Evolutionary conservation across 805 yeast species (phyloP).

Genomic region (Metschnikowia baotianmanensis): DNA sequence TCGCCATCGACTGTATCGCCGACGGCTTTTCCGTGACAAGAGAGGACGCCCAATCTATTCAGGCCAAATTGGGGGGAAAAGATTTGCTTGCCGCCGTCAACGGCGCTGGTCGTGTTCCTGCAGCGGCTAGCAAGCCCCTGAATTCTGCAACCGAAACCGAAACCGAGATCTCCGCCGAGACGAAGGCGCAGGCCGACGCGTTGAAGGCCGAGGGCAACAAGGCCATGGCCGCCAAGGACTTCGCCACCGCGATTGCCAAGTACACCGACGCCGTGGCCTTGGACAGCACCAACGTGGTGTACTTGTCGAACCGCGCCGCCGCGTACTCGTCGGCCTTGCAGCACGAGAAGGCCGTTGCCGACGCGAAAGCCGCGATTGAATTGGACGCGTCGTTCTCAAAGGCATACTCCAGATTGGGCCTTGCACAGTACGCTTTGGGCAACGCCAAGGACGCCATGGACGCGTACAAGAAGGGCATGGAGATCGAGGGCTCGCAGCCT

Average conservation of each 20-base stretch:
- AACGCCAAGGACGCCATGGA: constrained; percentile 85
- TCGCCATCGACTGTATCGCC: constrained; percentile 87
- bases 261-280: constrained; percentile 79
- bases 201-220: constrained; percentile 86
- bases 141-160: constrained; percentile 28
- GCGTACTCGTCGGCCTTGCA: constrained; percentile 80
- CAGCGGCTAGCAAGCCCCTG: constrained; percentile 21
- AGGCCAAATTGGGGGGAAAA: constrained; percentile 47
- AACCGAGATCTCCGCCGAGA: constrained; percentile 48
- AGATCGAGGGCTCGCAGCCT: constrained; percentile 79
- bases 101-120: constrained; percentile 20
- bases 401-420: constrained; percentile 92
- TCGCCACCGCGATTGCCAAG: constrained; percentile 64
- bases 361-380: constrained; percentile 79
- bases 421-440: constrained; percentile 93
- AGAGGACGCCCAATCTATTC: constrained; percentile 32
- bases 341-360: constrained; percentile 74
- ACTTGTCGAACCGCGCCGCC: constrained; percentile 93
- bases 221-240: constrained; percentile 78
- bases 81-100: constrained; percentile 46
- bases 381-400: constrained; percentile 80
- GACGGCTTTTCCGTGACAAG: constrained; percentile 76
- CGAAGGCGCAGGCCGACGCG: constrained; percentile 72
- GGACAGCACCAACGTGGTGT: constrained; percentile 74
- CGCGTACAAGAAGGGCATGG: constrained; percentile 86